Evolutionary conservation across 768 basidiomycete species (phyloP), one percentile per base, ranked within the genome.

Genomic region (Leccinum aurantiacum): DNA sequence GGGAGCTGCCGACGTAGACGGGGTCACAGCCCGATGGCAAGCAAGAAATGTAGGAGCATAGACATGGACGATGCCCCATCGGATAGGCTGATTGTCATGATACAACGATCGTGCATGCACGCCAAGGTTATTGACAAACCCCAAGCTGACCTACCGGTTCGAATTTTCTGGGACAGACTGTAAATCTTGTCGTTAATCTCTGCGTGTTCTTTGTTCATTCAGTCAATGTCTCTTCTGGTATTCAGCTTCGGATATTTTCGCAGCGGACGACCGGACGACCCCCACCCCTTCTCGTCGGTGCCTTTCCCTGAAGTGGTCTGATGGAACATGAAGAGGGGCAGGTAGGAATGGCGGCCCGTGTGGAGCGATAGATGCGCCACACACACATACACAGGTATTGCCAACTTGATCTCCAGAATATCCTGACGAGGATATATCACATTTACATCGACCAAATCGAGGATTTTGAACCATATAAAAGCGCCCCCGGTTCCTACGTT

Each of bases 381-480:
- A 41, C 17, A 9, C 9, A 41, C 9, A 10, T 10, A 38, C 15
- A 14, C 35, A 38, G 37, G 15, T 17, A 7, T 17, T n/a, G 8
- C 17, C 17, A 41, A 48, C 25, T n/a, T 41, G 11, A n/a, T 6
- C 41, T 41, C 41, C 41, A 41, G 41, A 17, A 41, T 41, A n/a
- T 41, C 41, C 41, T 41, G 41, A n/a, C 41, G 41, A 41, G 41
- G 41, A 41, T 41, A 41, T 41, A 41, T 41, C 41, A 10, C 17
- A 41, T 41, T 41, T 11, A 3, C 5, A 11, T 33, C 22, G 25
- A 46, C 19, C 54, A 47, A 53, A 62, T 27, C 38, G 44, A 54
- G 27, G 3, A 47, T 19, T 29, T 50, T 8, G n/a, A 29, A 33
- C 24, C 25, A 49, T 55, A 66, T 66, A 62, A 59, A 66, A 38